Base-by-base conservation (phyloP, 768 basidiomycete species). In the Mrakia frigida region DNA sequence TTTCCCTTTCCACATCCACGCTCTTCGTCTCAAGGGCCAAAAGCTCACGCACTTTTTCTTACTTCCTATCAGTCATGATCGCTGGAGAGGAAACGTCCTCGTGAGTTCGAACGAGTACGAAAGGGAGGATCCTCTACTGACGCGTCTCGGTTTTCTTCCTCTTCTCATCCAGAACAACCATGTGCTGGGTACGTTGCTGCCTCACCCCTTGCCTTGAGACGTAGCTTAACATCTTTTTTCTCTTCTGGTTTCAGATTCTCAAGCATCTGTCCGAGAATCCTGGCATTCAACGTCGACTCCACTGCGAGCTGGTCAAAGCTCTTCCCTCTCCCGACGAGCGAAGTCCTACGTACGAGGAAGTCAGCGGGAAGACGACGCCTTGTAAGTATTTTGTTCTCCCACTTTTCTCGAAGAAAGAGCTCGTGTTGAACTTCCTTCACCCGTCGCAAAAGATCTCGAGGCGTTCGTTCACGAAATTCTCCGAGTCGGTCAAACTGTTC, bases 51-150 rank as follows among this genome's bases (percentile, higher is more conserved):
- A 53, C 31, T 11, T 50, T 3, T 6, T 33, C 21, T 28, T 37
- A n/a, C n/a, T 16, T 59, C 14, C 25, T 37, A 16, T 23, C 43
- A 70, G 69, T 70, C 41, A 43, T 74, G 23, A 46, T 74, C 63
- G 52, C 73, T 11, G 73, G 73, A 39, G 73, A 74, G 50, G 73
- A 74, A 43, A 74, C 73, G n/a, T 63, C 73, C 31, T 70, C 69
- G 69, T 70, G 4, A 16, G 69, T 43, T 16, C 25, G 18, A 16
- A 10, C 60, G 28, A 28, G 23, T 13, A 16, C 31, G 14, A n/a
- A 9, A 33, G 21, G 52, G 2, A 11, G 13, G 18, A 53, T 9
- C 28, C n/a, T 28, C 60, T 3, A 31, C 60, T 61, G 28, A 61
- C 60, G 33, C 60, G n/a, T 23, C 39, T 23, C 43, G 43, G 28